A percentile compares a stretch with the other conserved stretches of the same genome.
Evolutionary conservation across 2,329 filamentous ascomycete species (phyloP).

Genomic region (Tolypocladium guangdongense): DNA sequence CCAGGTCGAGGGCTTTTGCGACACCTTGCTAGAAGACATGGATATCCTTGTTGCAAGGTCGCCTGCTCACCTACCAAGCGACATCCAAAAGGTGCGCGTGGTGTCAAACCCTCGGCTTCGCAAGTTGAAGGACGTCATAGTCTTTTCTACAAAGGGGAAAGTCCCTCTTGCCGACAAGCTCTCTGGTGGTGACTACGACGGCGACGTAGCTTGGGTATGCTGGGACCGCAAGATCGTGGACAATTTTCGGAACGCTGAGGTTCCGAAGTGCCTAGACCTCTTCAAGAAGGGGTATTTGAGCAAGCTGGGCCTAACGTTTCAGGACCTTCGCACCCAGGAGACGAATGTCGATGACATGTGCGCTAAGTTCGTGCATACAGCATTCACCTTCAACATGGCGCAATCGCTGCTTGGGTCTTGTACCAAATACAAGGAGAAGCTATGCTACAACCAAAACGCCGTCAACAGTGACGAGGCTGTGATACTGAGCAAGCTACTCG

Average conservation of each 20-base stretch:
- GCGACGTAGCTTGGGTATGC: slow-evolving; percentile 67
- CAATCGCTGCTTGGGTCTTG: slow-evolving; percentile 49
- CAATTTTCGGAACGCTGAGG: slow-evolving; percentile 52
- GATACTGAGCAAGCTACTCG: slow-evolving; percentile 39
- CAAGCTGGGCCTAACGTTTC: slow-evolving; percentile 35
- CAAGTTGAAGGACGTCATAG: slow-evolving; percentile 63
- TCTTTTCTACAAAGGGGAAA: slow-evolving; percentile 58
- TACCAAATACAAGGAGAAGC: slow-evolving; percentile 52
- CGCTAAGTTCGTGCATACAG: slow-evolving; percentile 36
- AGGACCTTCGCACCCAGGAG: slow-evolving; percentile 24
- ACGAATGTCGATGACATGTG: slow-evolving; percentile 19
- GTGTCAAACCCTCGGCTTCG: slow-evolving; percentile 50
- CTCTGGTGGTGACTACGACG: slow-evolving; percentile 74
- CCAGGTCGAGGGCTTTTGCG: slow-evolving; percentile 39
- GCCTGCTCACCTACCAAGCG: slow-evolving; percentile 58
- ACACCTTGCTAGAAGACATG: slow-evolving; percentile 40
- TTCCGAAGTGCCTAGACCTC: slow-evolving; percentile 26
- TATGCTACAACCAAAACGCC: slow-evolving; percentile 47
- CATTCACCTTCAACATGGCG: slow-evolving; percentile 48
- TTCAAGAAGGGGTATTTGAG: slow-evolving; percentile 34
- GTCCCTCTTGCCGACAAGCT: slow-evolving; percentile 57
- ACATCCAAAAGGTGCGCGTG: slow-evolving; percentile 58
- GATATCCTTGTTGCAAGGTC: slow-evolving; percentile 59
- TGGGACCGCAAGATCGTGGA: slow-evolving; percentile 57
- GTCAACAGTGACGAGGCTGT: slow-evolving; percentile 34